A percentile compares a stretch with the other conserved stretches of the same genome.
These are phyloP conservation scores for Hura crepitans DNA, from an alignment of 441 rosid genomes.

Conservation along the genomic window DNA sequence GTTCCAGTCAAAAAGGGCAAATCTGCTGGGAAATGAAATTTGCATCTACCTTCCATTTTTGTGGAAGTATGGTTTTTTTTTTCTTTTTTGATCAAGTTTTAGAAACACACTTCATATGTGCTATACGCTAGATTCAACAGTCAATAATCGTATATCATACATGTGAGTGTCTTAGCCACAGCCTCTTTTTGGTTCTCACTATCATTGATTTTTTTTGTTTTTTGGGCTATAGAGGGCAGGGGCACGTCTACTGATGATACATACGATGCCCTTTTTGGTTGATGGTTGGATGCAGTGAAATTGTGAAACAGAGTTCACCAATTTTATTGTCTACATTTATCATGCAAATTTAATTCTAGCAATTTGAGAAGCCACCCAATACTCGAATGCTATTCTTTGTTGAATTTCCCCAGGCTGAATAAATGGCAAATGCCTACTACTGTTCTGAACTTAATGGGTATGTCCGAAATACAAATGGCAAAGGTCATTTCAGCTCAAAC, in stretches of 20 bases:
- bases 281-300: not conserved
- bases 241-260: not conserved
- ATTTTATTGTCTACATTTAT: not conserved
- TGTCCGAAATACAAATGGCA: not conserved
- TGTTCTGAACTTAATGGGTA: too few species aligned
- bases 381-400: not conserved
- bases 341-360: slow-evolving; percentile 2
- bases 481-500: not conserved
- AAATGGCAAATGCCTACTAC: not conserved
- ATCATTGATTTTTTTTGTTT: too few species aligned
- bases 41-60: not conserved
- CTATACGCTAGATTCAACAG: too few species aligned
- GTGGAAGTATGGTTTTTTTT: not conserved
- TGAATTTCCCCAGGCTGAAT: not conserved
- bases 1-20: slow-evolving; percentile 62
- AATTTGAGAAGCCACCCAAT: not conserved
- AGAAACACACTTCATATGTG: too few species aligned
- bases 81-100: too few species aligned
- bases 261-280: not conserved
- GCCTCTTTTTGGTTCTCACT: too few species aligned
- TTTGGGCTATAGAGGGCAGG: not conserved
- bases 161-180: too few species aligned
- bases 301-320: not conserved
- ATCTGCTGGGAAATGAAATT: slow-evolving; percentile 36
- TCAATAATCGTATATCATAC: too few species aligned